Evolutionary conservation across 345 rosid species (phyloP).

Genomic region (Passiflora organensis): DNA sequence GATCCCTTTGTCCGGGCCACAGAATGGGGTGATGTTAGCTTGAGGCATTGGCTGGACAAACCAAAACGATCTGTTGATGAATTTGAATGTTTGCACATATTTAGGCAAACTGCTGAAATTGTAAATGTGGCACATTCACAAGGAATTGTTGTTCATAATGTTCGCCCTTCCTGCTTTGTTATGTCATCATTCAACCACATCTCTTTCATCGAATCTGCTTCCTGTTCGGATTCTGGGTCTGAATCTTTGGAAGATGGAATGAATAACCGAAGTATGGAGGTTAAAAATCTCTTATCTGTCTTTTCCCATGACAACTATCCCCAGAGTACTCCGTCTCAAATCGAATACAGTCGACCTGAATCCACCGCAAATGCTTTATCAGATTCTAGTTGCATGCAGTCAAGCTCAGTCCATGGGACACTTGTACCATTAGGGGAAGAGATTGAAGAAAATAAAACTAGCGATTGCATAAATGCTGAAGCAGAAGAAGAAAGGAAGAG

Average conservation of each 20-base stretch:
- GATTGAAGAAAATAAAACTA: slow-evolving; percentile 34
- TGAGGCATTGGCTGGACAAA: slow-evolving; percentile 94
- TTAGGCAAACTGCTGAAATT: slow-evolving; percentile 84
- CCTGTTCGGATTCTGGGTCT: slow-evolving; percentile 94
- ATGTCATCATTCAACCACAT: slow-evolving; percentile 89
- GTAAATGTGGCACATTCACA: slow-evolving; percentile 82
- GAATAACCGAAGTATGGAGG: slow-evolving; percentile 41
- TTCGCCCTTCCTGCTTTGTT: slow-evolving; percentile 88
- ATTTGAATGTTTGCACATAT: slow-evolving; percentile 83
- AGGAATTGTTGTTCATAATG: slow-evolving; percentile 88
- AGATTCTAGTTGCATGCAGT: slow-evolving; percentile 57
- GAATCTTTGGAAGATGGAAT: slow-evolving; percentile 73
- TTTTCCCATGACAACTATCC: slow-evolving; percentile 39
- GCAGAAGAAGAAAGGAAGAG: slow-evolving; percentile 53
- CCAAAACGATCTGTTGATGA: slow-evolving; percentile 67
- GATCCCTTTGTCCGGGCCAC: slow-evolving; percentile 48
- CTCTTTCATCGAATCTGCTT: slow-evolving; percentile 92
- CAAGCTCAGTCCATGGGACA: slow-evolving; percentile 38
- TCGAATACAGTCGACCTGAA: slow-evolving; percentile 32
- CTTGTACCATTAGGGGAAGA: slow-evolving; percentile 30
- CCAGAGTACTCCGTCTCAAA: slow-evolving; percentile 31
- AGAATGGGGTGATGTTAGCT: slow-evolving; percentile 88
- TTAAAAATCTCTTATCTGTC: slow-evolving; percentile 31
- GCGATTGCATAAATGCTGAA: slow-evolving; percentile 30
- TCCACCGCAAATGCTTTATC: slow-evolving; percentile 39